These are phyloP conservation scores for Apodospora peruviana DNA, from an alignment of 495 filamentous ascomycete species.

Conservation along the genomic window DNA sequence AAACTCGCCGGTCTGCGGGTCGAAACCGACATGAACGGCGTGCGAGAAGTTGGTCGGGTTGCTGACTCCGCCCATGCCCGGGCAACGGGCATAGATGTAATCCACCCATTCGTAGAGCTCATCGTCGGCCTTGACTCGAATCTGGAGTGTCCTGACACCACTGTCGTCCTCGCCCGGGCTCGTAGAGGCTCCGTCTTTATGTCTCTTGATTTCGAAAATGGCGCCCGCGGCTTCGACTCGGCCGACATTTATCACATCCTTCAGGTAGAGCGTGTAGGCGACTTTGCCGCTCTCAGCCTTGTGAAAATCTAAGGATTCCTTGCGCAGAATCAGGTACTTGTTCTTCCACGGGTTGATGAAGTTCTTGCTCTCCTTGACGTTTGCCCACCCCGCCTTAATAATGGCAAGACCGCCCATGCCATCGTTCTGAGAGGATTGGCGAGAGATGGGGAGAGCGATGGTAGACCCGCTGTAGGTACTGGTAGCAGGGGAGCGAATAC, in stretches of 20 bases:
- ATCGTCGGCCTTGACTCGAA: constrained; percentile 88
- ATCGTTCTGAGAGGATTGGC: constrained; percentile 56
- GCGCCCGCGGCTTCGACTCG: constrained; percentile 79
- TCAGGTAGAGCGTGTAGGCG: constrained; percentile 70
- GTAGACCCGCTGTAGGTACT: constrained; percentile 57
- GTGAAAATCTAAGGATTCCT: constrained; percentile 83
- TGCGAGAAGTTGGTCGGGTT: constrained; percentile 97
- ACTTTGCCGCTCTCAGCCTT: constrained; percentile 84
- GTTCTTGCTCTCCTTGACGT: constrained; percentile 87
- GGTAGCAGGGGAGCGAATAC: constrained; percentile 55
- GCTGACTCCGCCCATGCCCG: constrained; percentile 95
- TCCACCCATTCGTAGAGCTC: constrained; percentile 99
- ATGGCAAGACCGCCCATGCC: constrained; percentile 60
- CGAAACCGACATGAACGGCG: constrained; percentile 94
- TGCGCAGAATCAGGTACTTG: constrained; percentile 80
- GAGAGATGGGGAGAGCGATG: constrained; percentile 60
- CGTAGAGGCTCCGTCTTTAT: constrained; percentile 55
- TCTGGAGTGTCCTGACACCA: constrained; percentile 71
- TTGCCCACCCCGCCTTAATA: constrained; percentile 79
- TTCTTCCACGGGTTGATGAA: constrained; percentile 79
- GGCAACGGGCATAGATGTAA: constrained; percentile 90
- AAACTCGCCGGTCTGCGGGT: constrained; percentile 87
- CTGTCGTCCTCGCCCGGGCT: constrained; percentile 66
- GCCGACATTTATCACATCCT: constrained; percentile 77
- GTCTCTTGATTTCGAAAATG: constrained; percentile 85